Evolutionary conservation across 2,329 filamentous ascomycete species (phyloP).

Genomic region (Talaromyces sp.): DNA sequence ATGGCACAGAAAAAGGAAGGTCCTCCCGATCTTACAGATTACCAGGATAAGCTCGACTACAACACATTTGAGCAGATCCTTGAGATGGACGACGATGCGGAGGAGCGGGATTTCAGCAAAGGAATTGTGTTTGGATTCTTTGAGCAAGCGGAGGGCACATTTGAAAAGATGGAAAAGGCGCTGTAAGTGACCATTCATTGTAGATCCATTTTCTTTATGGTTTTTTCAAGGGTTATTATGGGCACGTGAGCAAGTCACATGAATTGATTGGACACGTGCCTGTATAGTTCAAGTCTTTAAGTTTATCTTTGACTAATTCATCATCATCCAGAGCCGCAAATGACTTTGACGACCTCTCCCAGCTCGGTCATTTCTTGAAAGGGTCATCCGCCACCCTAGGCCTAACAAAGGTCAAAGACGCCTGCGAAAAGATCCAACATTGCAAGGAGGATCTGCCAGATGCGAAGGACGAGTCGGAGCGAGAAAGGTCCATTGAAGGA

Average conservation of each 20-base stretch:
- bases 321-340: constrained; percentile 49
- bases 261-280: constrained; percentile 4
- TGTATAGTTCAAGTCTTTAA: background rate
- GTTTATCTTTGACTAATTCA: background rate
- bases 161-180: constrained; percentile 74
- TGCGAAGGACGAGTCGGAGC: constrained; percentile 58
- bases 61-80: constrained; percentile 89
- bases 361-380: constrained; percentile 92
- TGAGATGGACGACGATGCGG: constrained; percentile 93
- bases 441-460: constrained; percentile 67
- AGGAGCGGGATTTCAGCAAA: constrained; percentile 82
- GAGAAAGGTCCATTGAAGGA: constrained; percentile 64
- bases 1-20: constrained; percentile 31
- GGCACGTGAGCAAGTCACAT: constrained; percentile 17
- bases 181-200: constrained; percentile 61
- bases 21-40: constrained; percentile 54
- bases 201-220: background rate
- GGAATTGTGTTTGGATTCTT: constrained; percentile 92
- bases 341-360: constrained; percentile 72
- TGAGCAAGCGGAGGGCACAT: constrained; percentile 82
- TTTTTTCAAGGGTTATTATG: constrained; percentile 1
- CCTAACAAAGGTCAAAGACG: constrained; percentile 83
- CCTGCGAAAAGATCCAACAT: constrained; percentile 95
- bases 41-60: constrained; percentile 73
- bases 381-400: constrained; percentile 94